These are phyloP conservation scores for Lichtheimia corymbifera DNA, from an alignment of 371 early-diverging fungal species.

Conservation along the genomic window DNA sequence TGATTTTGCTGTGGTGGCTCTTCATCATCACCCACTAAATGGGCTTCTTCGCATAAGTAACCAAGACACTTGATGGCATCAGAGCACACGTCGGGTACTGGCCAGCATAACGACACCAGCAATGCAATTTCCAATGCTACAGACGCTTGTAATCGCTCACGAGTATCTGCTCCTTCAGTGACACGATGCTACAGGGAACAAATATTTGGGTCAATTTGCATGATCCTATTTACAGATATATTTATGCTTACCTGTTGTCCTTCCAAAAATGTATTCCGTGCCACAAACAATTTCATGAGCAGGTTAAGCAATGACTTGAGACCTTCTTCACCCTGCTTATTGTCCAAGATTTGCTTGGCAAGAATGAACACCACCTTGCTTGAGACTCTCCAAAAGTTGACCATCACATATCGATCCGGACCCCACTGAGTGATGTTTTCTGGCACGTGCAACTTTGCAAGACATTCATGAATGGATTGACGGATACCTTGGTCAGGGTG, in stretches of 20 bases:
- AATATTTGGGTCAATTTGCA: not conserved
- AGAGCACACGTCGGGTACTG: constrained; percentile 68
- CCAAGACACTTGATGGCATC: constrained; percentile 57
- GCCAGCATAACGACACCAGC: constrained; percentile 71
- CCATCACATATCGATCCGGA: constrained; percentile 45
- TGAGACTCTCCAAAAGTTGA: constrained; percentile 68
- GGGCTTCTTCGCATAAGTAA: constrained; percentile 58
- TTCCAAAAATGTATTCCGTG: constrained; percentile 64
- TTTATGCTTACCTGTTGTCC: constrained; percentile 16
- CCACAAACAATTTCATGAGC: constrained; percentile 58
- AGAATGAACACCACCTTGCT: constrained; percentile 45
- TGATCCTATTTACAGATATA: too few relatives aligned
- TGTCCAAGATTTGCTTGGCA: constrained; percentile 49
- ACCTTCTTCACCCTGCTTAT: constrained; percentile 52
- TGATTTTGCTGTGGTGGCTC: constrained; percentile 44
- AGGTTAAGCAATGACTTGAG: constrained; percentile 55
- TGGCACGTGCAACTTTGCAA: constrained; percentile 58
- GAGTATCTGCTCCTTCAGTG: constrained; percentile 49
- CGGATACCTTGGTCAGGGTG: constrained; percentile 59
- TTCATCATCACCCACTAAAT: constrained; percentile 58
- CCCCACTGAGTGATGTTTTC: constrained; percentile 60
- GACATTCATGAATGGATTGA: constrained; percentile 60
- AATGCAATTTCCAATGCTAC: constrained; percentile 74
- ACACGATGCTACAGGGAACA: constrained; percentile 30
- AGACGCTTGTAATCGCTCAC: constrained; percentile 64